Evolutionary conservation across 257 asterid genomes (phyloP).

Genomic region (Henckelia pumila): DNA sequence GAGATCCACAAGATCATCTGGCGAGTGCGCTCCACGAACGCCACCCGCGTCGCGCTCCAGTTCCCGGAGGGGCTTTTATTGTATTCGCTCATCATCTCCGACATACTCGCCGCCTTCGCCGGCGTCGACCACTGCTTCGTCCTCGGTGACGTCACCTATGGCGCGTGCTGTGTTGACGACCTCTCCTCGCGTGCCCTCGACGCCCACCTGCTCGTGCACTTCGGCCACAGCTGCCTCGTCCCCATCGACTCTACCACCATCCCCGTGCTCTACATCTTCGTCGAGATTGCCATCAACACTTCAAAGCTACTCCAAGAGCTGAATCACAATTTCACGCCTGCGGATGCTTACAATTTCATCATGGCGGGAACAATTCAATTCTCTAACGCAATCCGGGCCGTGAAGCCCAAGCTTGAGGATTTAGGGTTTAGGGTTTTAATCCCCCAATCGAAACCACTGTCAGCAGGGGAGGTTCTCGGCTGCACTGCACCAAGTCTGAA

Average conservation of each 20-base stretch:
- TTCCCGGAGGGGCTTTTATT: constrained; percentile 90
- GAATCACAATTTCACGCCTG: constrained; percentile 53
- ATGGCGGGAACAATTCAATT: constrained; percentile 95
- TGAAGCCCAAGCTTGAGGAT: constrained; percentile 74
- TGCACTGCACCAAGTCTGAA: constrained; percentile 88
- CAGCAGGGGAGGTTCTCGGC: constrained; percentile 95
- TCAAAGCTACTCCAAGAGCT: constrained; percentile 55
- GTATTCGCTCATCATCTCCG: constrained; percentile 83
- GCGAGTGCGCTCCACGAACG: constrained; percentile 61
- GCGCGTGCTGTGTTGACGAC: constrained; percentile 95
- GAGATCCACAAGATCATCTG: constrained; percentile 91
- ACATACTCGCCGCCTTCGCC: constrained; percentile 80
- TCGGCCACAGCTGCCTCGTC: constrained; percentile 92
- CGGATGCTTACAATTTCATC: constrained; percentile 40
- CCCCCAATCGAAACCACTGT: constrained; percentile 90
- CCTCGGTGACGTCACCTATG: constrained; percentile 96
- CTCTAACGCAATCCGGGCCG: constrained; percentile 76
- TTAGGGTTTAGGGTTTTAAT: constrained; percentile 77
- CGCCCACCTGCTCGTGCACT: constrained; percentile 82
- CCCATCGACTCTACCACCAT: constrained; percentile 74
- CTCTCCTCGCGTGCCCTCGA: constrained; percentile 88
- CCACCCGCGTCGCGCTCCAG: constrained; percentile 88
- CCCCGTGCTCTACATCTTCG: constrained; percentile 81
- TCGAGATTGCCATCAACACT: constrained; percentile 68
- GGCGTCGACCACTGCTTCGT: constrained; percentile 67